Evolutionary conservation across 2,329 filamentous ascomycete genomes (phyloP), one percentile per base, ranked within the genome.

Genomic region (Rutstroemia sp.): DNA sequence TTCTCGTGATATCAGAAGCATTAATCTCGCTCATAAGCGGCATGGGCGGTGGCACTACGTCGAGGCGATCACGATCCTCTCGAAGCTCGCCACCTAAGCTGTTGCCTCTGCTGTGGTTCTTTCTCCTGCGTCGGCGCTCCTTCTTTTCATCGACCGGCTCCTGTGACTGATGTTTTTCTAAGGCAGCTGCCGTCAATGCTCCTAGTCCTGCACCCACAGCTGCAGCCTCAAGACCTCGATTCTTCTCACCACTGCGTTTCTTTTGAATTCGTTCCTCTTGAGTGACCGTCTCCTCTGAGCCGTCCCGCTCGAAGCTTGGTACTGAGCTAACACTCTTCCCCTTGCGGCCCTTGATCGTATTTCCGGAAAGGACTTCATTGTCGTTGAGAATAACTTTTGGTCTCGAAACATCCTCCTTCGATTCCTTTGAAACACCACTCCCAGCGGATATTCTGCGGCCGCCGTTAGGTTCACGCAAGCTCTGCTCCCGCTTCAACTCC

Each of bases 401-500:
- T 63, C 80, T 84, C 23, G 23, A 30, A 16, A 47, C 9, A n/a
- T 47, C 44, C 21, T 47, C 44, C 67, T 72, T 44, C 65, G 74
- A 78, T 55, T 86, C 83, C 59, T 79, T 77, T 4, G 78, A 78
- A 21, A 75, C 70, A 21, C 77, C 77, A 58, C 75, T 86, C 14
- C 53, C 53, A 16, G 41, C 23, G 17, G 53, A 51, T 10, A 27
- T 51, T 21, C 53, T 39, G 12, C 53, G 53, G 17, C 46, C 51
- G 30, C 30, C 41, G 10, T 44, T 44, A 4, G 41, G 86, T 61
- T 87, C 80, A 60, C 86, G 83, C 61, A 87, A 86, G 70, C 89
- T 92, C 69, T 92, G 88, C 67, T 96, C 91, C 65, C 92, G 84
- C 71, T 96, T 96, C 54, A 99, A 76, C 9, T 91, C 89, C 64